A percentile compares a stretch with the other conserved stretches of the same genome.
phyloP scores from a whole-genome alignment of 1,284 basidiomycete species.

The Cryptococcus hybrid region DNA sequence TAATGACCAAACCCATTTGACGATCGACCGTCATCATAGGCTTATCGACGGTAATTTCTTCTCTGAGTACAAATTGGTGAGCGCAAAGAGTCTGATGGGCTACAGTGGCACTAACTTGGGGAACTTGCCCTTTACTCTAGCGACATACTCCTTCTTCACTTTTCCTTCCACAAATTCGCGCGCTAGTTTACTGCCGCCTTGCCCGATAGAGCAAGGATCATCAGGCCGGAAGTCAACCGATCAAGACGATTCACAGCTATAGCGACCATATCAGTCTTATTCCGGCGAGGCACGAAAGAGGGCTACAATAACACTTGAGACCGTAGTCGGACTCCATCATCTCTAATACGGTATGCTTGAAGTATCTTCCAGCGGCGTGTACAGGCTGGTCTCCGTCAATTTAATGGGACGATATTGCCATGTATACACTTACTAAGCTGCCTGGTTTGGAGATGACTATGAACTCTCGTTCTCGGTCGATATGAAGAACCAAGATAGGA shows the following conservation, averaged over 20 bases:
- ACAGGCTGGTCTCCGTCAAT: conserved; percentile 59
- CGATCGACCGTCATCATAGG: conserved; percentile 90
- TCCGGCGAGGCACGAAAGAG: background rate
- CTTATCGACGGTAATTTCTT: conserved; percentile 76
- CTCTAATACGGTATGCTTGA: conserved; percentile 81
- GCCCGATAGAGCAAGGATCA: conserved; percentile 84
- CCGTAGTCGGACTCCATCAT: conserved; percentile 84
- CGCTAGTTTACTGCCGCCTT: conserved; percentile 66
- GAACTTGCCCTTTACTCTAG: conserved; percentile 78
- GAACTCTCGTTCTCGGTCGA: conserved; percentile 75
- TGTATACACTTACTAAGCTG: conserved; percentile 66
- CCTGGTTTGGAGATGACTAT: conserved; percentile 95
- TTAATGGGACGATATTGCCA: too few species aligned
- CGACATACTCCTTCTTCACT: conserved; percentile 88
- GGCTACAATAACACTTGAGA: conserved; percentile 67
- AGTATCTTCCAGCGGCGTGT: conserved; percentile 84
- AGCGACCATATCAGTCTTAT: background rate
- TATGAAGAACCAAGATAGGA: conserved; percentile 74
- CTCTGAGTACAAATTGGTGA: conserved; percentile 52
- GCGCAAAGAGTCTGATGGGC: too few species aligned
- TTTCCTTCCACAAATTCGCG: conserved; percentile 76
- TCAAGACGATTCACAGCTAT: conserved; percentile 93
- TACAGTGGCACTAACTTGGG: conserved; percentile 60
- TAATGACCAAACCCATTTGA: conserved; percentile 92
- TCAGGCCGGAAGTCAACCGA: conserved; percentile 89